phyloP scores from a whole-genome alignment of 495 filamentous ascomycete species.

The Paragyromitra xinjiangensis region DNA sequence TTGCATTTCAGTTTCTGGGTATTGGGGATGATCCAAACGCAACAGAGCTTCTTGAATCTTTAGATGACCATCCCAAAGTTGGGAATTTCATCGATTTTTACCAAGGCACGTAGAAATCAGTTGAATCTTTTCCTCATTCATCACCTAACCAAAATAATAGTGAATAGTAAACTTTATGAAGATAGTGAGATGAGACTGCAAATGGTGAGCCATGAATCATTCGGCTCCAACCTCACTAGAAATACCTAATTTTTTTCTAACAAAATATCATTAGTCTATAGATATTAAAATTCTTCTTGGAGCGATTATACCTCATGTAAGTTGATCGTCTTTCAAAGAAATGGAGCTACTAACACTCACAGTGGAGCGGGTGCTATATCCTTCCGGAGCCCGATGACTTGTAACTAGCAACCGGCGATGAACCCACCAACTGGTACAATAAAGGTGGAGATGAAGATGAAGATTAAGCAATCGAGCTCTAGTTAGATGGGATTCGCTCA shows the following conservation, averaged over 20 bases:
- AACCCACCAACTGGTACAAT: too few species aligned
- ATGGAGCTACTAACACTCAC: background rate
- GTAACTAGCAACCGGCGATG: too few species aligned
- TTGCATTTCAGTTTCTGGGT: background rate
- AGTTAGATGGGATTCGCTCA: too few species aligned
- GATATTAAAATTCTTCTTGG: background rate
- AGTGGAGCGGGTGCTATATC: background rate
- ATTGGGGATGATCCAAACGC: background rate
- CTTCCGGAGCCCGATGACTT: background rate
- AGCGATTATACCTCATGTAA: background rate
- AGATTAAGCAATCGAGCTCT: too few species aligned
- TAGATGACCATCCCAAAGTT: background rate
- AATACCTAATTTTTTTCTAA: background rate
- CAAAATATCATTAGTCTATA: background rate
- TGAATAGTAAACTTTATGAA: too few species aligned
- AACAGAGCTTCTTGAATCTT: background rate
- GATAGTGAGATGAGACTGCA: too few species aligned
- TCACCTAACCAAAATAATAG: background rate
- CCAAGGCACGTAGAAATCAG: background rate
- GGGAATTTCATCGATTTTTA: background rate
- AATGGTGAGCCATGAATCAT: too few species aligned
- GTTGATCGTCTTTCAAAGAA: background rate
- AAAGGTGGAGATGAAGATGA: too few species aligned
- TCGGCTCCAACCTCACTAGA: background rate
- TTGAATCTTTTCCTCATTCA: background rate